A percentile compares a stretch with the other conserved stretches of the same genome.
Evolutionary conservation across 441 rosid species (phyloP).

Genomic region (Hura crepitans): DNA sequence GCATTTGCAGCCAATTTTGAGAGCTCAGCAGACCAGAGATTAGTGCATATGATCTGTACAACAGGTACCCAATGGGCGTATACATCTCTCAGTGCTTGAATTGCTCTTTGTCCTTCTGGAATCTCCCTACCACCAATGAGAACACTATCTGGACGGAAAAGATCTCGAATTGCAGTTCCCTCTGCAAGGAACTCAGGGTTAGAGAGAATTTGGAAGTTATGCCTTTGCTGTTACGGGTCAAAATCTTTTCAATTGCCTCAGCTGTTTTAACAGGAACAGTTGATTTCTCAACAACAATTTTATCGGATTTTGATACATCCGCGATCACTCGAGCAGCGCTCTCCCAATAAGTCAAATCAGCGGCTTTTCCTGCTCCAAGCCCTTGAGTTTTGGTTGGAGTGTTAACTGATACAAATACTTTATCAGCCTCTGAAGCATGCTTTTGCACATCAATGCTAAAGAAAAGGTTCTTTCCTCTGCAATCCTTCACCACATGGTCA

Average conservation of each 20-base stretch:
- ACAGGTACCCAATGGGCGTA: constrained; percentile 86
- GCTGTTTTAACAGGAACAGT: constrained; percentile 92
- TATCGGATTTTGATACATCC: constrained; percentile 72
- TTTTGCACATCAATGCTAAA: constrained; percentile 73
- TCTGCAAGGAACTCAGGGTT: constrained; percentile 92
- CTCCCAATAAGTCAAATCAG: constrained; percentile 88
- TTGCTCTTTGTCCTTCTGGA: constrained; percentile 68
- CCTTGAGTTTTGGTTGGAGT: constrained; percentile 88
- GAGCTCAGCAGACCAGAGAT: constrained; percentile 93
- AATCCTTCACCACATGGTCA: constrained; percentile 60
- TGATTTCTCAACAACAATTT: constrained; percentile 89
- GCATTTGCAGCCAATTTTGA: constrained; percentile 89
- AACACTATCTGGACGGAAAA: constrained; percentile 72
- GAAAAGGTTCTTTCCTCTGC: constrained; percentile 70
- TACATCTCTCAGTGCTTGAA: constrained; percentile 60
- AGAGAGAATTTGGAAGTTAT: constrained; percentile 80
- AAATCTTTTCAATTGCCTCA: constrained; percentile 80
- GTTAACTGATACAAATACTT: constrained; percentile 79
- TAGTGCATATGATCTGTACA: constrained; percentile 61
- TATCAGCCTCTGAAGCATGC: constrained; percentile 72
- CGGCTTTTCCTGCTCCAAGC: constrained; percentile 92
- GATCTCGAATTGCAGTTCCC: constrained; percentile 84
- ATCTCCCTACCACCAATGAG: constrained; percentile 90
- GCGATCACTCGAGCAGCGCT: constrained; percentile 92
- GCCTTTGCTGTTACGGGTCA: constrained; percentile 86